phyloP scores from a whole-genome alignment of 768 basidiomycete genomes.

The Boletus rubroflammeus region DNA sequence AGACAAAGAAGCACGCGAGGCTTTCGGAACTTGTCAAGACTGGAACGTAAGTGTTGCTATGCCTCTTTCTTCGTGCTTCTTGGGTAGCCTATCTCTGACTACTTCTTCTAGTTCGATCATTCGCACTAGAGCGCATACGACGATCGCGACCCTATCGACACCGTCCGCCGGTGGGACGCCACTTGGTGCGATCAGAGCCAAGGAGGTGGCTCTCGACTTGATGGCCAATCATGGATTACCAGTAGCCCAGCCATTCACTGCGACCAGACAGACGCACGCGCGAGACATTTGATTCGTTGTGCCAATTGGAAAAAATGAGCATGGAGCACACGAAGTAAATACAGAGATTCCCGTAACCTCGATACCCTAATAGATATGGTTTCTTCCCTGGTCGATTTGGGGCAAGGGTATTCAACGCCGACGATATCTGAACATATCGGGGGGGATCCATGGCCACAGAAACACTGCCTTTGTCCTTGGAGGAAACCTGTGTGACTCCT shows the following conservation, averaged over 20 bases:
- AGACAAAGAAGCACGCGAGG: constrained; percentile 49
- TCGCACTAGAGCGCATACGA: constrained; percentile 37
- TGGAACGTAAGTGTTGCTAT: constrained; percentile 43
- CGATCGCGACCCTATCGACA: constrained; percentile 19
- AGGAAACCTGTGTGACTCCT: not conserved
- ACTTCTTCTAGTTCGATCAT: constrained; percentile 28
- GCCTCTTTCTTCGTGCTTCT: constrained; percentile 5
- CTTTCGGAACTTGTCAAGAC: constrained; percentile 51
- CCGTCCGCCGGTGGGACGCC: constrained; percentile 17
- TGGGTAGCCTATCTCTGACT: not conserved
- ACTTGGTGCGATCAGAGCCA: constrained; percentile 60
- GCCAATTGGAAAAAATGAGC: not conserved
- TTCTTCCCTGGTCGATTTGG: not conserved
- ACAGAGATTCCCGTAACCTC: not conserved
- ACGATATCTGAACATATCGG: not conserved
- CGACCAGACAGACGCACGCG: not conserved
- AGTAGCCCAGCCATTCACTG: not conserved
- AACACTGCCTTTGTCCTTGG: not conserved
- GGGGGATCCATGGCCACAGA: not conserved
- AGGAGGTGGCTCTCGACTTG: constrained; percentile 55
- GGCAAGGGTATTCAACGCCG: not conserved
- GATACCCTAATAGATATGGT: constrained; percentile 12
- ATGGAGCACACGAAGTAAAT: not conserved
- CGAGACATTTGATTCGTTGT: not conserved
- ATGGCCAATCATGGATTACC: not conserved